A percentile compares a stretch with the other conserved stretches of the same genome.
phyloP scores from a whole-genome alignment of 768 basidiomycete genomes.

The Amanita muscaria region DNA sequence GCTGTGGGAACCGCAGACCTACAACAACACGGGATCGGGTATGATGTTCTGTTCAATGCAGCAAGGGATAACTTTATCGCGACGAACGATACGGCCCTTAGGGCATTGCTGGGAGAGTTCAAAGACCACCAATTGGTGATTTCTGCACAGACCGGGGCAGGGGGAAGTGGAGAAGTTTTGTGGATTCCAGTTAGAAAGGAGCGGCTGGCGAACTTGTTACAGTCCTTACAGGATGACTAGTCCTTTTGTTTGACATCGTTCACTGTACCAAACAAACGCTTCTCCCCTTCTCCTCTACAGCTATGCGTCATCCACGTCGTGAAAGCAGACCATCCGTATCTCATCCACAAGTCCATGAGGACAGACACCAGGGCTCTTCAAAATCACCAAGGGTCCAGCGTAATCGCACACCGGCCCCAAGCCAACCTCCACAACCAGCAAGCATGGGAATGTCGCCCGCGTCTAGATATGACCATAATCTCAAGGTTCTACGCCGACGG shows the following conservation, averaged over 20 bases:
- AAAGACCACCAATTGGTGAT: constrained; percentile 85
- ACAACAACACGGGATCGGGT: constrained; percentile 49
- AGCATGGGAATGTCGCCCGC: constrained; percentile 52
- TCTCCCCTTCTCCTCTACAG: constrained; percentile 11
- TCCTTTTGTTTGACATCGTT: neutral
- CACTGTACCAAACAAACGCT: constrained; percentile 6
- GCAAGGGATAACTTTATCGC: constrained; percentile 84
- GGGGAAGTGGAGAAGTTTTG: constrained; percentile 50
- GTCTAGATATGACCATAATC: constrained; percentile 65
- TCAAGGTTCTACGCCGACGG: constrained; percentile 70
- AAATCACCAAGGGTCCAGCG: constrained; percentile 13
- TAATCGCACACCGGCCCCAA: constrained; percentile 9
- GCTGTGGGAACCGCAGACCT: constrained; percentile 11
- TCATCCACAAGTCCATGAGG: neutral
- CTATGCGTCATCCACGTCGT: constrained; percentile 26
- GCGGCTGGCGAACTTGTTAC: constrained; percentile 44
- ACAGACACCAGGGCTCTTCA: neutral
- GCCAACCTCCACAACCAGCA: constrained; percentile 15
- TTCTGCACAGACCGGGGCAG: constrained; percentile 27
- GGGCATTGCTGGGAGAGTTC: constrained; percentile 82
- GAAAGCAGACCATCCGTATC: neutral
- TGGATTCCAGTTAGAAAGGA: constrained; percentile 89
- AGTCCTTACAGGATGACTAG: constrained; percentile 4
- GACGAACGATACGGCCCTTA: constrained; percentile 76
- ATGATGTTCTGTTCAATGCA: constrained; percentile 60